These are phyloP conservation scores for Pilatotrama ljubarskyi DNA, from an alignment of 768 basidiomycete genomes.

Conservation along the genomic window DNA sequence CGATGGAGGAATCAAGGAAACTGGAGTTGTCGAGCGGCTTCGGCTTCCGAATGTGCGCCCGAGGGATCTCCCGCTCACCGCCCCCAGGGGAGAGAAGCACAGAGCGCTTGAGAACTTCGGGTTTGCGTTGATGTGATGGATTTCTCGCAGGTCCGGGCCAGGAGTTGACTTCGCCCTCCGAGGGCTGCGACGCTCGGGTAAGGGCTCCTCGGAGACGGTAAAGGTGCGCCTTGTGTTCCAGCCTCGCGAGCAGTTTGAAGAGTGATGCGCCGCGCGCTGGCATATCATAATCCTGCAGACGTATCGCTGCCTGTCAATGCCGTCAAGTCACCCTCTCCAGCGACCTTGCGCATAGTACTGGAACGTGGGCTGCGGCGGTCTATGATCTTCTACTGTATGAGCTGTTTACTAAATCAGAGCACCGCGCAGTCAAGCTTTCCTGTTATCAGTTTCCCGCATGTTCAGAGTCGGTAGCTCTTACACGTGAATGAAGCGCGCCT, in stretches of 20 bases:
- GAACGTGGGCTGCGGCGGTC: too few species aligned
- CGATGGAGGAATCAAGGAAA: background rate
- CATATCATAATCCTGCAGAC: too few species aligned
- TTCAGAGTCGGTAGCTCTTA: too few species aligned
- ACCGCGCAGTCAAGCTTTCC: background rate
- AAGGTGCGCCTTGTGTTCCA: background rate
- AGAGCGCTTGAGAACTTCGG: background rate
- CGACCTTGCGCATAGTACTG: too few species aligned
- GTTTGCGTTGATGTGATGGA: conserved; percentile 6
- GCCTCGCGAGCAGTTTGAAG: background rate
- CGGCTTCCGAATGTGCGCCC: background rate
- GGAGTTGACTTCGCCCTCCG: background rate
- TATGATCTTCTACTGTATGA: too few species aligned
- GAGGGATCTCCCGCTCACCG: conserved; percentile 1
- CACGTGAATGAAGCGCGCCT: background rate
- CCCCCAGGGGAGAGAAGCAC: background rate
- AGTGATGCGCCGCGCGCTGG: background rate
- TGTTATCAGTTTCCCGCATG: too few species aligned
- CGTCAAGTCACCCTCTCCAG: too few species aligned
- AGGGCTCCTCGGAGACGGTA: background rate
- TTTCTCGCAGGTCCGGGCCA: conserved; percentile 3
- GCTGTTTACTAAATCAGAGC: too few species aligned
- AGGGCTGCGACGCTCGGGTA: background rate
- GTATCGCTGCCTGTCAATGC: too few species aligned
- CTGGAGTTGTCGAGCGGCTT: background rate